Conservation (phyloP, 2,329 filamentous ascomycete genomes). For the Daldinia sp. region DNA sequence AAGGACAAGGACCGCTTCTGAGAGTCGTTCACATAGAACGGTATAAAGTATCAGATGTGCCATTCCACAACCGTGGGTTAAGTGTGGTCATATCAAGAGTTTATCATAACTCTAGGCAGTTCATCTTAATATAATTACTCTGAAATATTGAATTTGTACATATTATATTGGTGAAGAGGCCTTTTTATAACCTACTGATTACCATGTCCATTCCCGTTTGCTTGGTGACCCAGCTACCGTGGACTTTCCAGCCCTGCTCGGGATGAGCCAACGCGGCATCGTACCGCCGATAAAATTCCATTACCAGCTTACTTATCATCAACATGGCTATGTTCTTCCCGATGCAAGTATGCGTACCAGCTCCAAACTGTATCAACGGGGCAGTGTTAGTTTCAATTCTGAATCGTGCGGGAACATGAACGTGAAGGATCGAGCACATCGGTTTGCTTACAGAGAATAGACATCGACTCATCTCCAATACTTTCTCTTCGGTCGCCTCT, state of each 20-base stretch:
- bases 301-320: conserved; percentile 1
- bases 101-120: no score
- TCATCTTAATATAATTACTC: no score
- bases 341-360: not conserved
- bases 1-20: conserved; percentile 71
- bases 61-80: no score
- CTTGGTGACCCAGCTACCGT: conserved; percentile 33
- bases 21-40: not conserved
- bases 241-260: conserved; percentile 19
- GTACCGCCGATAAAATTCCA: conserved; percentile 5
- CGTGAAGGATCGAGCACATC: not conserved
- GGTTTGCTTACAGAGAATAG: conserved; percentile 13
- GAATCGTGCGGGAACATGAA: not conserved
- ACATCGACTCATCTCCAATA: conserved; percentile 4
- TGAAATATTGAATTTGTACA: no score
- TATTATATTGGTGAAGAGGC: no score
- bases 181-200: conserved; percentile 1
- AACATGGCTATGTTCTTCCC: not conserved
- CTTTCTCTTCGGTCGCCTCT: conserved; percentile 17
- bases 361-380: not conserved
- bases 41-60: no score
- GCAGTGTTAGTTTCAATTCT: not conserved
- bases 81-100: no score
- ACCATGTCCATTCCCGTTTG: conserved; percentile 30
- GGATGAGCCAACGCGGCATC: conserved; percentile 15